Conservation (phyloP, 1,284 basidiomycete species). For the Meira nashicola region DNA sequence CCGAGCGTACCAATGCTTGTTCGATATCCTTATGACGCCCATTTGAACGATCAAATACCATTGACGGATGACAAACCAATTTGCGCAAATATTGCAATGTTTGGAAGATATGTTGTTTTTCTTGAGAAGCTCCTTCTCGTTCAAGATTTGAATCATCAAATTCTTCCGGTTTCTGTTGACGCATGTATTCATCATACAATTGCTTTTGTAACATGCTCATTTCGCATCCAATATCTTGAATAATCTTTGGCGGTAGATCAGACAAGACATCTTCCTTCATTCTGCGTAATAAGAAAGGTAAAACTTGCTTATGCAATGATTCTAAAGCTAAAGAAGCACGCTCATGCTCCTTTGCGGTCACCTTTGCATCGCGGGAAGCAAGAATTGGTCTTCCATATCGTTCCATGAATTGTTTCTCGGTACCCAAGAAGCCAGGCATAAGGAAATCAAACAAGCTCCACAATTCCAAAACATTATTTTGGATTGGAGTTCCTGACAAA, state of each 20-base stretch:
- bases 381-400: conserved; percentile 93
- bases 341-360: conserved; percentile 78
- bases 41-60: conserved; percentile 39
- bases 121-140: conserved; percentile 5
- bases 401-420: conserved; percentile 90
- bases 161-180: conserved; percentile 61
- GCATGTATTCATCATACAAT: conserved; percentile 76
- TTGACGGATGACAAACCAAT: conserved; percentile 88
- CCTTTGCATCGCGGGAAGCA: conserved; percentile 88
- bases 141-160: conserved; percentile 59
- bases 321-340: conserved; percentile 77
- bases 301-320: conserved; percentile 93
- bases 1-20: conserved; percentile 55
- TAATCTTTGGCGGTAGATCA: conserved; percentile 97
- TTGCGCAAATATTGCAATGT: conserved; percentile 91
- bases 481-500: conserved; percentile 94
- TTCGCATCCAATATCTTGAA: conserved; percentile 99
- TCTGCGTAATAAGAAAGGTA: conserved; percentile 94
- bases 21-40: conserved; percentile 60
- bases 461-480: conserved; percentile 96
- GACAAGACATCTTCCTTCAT: conserved; percentile 95
- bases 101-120: conserved; percentile 61
- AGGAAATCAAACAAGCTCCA: conserved; percentile 99
- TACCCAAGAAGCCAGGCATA: conserved; percentile 98
- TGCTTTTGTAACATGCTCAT: conserved; percentile 61